Percentiles rank a stretch among this genome's conserved stretches.
Evolutionary conservation across 352 stramenopile species (phyloP).

Genomic region (Globisporangium nagaii): DNA sequence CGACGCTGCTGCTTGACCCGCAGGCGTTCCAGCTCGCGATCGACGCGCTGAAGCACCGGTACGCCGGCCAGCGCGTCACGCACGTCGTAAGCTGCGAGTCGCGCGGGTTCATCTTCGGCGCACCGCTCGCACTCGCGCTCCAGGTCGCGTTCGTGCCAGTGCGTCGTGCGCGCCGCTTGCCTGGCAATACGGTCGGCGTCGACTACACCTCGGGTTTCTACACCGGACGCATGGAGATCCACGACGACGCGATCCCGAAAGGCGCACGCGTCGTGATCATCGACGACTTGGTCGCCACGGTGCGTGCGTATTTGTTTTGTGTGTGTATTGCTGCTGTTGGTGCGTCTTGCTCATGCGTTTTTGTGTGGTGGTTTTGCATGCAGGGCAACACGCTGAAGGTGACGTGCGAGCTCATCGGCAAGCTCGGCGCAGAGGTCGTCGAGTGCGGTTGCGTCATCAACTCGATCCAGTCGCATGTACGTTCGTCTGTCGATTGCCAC

Average conservation of each 20-base stretch:
- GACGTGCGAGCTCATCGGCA: conserved; percentile 68
- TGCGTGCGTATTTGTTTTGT: conserved; percentile 15
- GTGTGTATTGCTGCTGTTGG: neutral
- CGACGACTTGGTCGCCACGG: conserved; percentile 75
- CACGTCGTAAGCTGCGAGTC: conserved; percentile 81
- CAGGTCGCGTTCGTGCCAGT: conserved; percentile 67
- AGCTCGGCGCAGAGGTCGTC: conserved; percentile 62
- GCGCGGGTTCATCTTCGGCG: conserved; percentile 77
- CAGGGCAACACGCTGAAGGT: conserved; percentile 79
- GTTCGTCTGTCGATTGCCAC: no score
- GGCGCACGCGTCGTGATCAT: conserved; percentile 73
- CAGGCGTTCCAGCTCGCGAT: conserved; percentile 69
- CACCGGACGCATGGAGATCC: conserved; percentile 70
- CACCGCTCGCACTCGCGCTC: conserved; percentile 64
- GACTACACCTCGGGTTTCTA: conserved; percentile 79
- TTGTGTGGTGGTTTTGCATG: neutral
- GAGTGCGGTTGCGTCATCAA: conserved; percentile 80
- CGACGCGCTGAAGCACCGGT: conserved; percentile 60
- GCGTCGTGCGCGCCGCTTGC: conserved; percentile 52
- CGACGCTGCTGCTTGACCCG: conserved; percentile 64
- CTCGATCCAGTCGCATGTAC: conserved; percentile 45
- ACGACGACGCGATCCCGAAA: conserved; percentile 69
- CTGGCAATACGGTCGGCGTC: conserved; percentile 67
- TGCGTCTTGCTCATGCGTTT: neutral
- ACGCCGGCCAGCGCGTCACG: conserved; percentile 51